Conservation (phyloP, 352 stramenopile species). For the Pythium insidiosum region DNA sequence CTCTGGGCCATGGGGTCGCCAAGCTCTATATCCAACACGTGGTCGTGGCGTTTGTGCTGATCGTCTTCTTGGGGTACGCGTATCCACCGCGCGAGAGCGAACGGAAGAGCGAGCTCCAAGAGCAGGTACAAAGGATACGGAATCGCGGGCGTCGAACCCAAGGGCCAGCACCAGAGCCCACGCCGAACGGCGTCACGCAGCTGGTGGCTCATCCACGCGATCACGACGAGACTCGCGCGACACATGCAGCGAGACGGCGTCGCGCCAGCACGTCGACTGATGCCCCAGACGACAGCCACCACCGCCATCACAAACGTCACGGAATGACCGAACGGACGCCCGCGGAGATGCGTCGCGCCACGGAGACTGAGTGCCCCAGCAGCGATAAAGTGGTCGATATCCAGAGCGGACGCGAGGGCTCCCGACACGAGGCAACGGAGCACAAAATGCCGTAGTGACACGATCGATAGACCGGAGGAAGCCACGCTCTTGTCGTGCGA, state of each 20-base stretch:
- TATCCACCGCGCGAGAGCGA: slow-evolving; percentile 17
- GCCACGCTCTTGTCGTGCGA: slow-evolving; percentile 13
- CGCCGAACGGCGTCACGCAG: slow-evolving; percentile 52
- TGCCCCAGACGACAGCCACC: slow-evolving; percentile 20
- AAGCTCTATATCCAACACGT: background rate
- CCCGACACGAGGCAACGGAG: slow-evolving; percentile 1
- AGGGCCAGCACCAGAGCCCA: slow-evolving; percentile 65
- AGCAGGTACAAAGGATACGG: slow-evolving; percentile 58
- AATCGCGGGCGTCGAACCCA: slow-evolving; percentile 54
- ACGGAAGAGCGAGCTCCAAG: slow-evolving; percentile 41
- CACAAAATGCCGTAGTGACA: slow-evolving; percentile 1
- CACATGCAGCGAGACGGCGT: slow-evolving; percentile 18
- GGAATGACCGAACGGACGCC: slow-evolving; percentile 55
- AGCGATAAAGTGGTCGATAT: slow-evolving; percentile 71
- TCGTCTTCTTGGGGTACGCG: background rate
- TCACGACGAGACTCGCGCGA: slow-evolving; percentile 42
- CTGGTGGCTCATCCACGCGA: slow-evolving; percentile 58
- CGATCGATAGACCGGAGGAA: background rate
- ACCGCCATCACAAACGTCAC: slow-evolving; percentile 60
- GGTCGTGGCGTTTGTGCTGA: background rate
- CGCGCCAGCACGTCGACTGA: slow-evolving; percentile 5
- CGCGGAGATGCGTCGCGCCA: slow-evolving; percentile 45
- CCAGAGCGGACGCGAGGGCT: slow-evolving; percentile 27
- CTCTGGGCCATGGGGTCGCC: too few species aligned
- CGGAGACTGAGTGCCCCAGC: slow-evolving; percentile 41